Evolutionary conservation across 2,329 filamentous ascomycete genomes (phyloP), one percentile per base, ranked within the genome.

Genomic region (Colletotrichum scovillei): DNA sequence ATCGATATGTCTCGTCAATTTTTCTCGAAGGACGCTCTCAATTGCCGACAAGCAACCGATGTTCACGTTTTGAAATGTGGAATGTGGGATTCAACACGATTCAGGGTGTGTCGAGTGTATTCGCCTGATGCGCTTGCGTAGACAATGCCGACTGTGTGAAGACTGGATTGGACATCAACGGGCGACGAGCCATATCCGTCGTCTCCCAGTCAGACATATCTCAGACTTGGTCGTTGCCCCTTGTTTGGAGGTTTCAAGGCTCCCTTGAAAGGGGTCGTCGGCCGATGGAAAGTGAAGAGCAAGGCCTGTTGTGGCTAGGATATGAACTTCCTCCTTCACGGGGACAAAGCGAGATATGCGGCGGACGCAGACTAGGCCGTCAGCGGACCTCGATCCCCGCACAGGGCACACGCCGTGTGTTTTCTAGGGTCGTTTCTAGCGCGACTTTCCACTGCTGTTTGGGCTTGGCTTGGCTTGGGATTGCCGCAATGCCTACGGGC

Each of bases 401-500:
- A 70, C 60, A 70, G 70, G 67, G 49, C 70, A 65, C 26, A 60
- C 62, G 55, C 67, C 60, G 56, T 71, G 58, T 55, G 58, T 69
- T 73, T 73, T 70, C 70, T 73, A 73, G 70, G 67, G 70, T 32
- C 59, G 67, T 73, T 65, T 70, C 55, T 70, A 70, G 67, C 60
- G 65, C 59, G 22, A 35, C 49, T 59, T 65, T 59, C 32, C 56
- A 46, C 32, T 73, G 42, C 60, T 64, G 32, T 70, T 73, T 60
- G 26, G 63, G 63, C 63, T 57, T 67, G 70, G 69, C 69, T 55
- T 57, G 62, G 32, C 55, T 55, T 64, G 22, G 63, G 49, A 42
- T 53, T 30, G 49, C 53, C 55, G 24, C 59, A 46, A 64, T 55
- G 65, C 65, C n/a, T 24, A 42, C 28, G 22, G 49, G 12, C 38